These are phyloP conservation scores for Rhodotorula sp. DNA, from an alignment of 1,284 basidiomycete species.

Conservation along the genomic window DNA sequence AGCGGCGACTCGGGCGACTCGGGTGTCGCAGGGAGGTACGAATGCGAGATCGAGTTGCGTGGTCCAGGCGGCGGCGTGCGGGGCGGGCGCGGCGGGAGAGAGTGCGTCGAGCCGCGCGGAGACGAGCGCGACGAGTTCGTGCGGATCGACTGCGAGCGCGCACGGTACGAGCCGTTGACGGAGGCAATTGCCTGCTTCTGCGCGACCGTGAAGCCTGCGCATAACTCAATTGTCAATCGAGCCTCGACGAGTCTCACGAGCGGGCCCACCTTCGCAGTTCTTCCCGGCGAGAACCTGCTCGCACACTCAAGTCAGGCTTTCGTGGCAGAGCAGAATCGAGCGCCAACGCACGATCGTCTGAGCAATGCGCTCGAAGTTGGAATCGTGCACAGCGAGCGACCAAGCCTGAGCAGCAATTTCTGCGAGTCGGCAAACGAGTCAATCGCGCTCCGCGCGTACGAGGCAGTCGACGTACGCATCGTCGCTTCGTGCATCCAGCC, in stretches of 20 bases:
- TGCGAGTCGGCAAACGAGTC: not conserved
- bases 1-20: not conserved
- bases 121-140: not conserved
- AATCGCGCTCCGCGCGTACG: not conserved
- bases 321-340: too few species aligned
- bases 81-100: not conserved
- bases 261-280: not conserved
- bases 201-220: slow-evolving; percentile 14
- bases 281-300: too few species aligned
- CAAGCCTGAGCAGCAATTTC: not conserved
- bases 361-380: too few species aligned
- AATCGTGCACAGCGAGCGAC: too few species aligned
- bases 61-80: not conserved
- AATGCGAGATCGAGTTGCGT: too few species aligned
- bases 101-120: not conserved
- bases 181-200: not conserved
- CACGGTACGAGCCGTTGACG: not conserved
- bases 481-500: slow-evolving; percentile 9
- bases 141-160: not conserved
- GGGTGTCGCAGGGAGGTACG: not conserved
- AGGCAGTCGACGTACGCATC: not conserved
- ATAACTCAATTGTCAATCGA: rapidly evolving
- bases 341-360: too few species aligned
- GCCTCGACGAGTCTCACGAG: too few species aligned
- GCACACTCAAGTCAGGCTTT: too few species aligned